A percentile compares a stretch with the other conserved stretches of the same genome.
Conservation (phyloP, 805 yeast species). For the Candida mattraensis region DNA sequence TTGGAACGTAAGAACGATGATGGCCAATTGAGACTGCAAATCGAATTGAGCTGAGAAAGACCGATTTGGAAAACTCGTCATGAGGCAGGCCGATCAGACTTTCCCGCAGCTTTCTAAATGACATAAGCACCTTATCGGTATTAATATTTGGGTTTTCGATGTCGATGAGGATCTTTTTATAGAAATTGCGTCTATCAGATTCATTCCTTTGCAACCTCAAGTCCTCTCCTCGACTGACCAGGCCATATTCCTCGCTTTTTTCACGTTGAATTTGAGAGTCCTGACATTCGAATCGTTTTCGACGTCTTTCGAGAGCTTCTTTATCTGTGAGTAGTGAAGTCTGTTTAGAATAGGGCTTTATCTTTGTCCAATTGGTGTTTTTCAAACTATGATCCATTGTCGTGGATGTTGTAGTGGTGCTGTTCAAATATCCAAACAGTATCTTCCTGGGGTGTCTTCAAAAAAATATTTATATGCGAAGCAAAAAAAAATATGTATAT, state of each 20-base stretch:
- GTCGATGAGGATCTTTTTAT: constrained; percentile 36
- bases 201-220: constrained; percentile 45
- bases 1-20: constrained; percentile 55
- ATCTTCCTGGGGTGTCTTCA: too few relatives aligned
- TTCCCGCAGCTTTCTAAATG: constrained; percentile 54
- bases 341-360: too few relatives aligned
- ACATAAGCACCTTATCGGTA: constrained; percentile 36
- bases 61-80: constrained; percentile 39
- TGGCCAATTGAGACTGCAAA: constrained; percentile 46
- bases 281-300: constrained; percentile 34
- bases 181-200: constrained; percentile 41
- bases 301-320: constrained; percentile 29
- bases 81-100: constrained; percentile 44
- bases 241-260: constrained; percentile 42
- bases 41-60: constrained; percentile 48
- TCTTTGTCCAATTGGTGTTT: too few relatives aligned
- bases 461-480: too few relatives aligned
- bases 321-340: too few relatives aligned
- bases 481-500: too few relatives aligned
- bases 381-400: too few relatives aligned
- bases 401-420: too few relatives aligned
- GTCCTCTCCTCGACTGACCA: constrained; percentile 62
- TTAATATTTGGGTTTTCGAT: constrained; percentile 9
- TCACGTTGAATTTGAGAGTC: constrained; percentile 16
- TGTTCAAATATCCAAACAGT: too few relatives aligned